A percentile compares a stretch with the other conserved stretches of the same genome.
phyloP scores from a whole-genome alignment of 805 yeast species.

The Komagataella phaffii region DNA sequence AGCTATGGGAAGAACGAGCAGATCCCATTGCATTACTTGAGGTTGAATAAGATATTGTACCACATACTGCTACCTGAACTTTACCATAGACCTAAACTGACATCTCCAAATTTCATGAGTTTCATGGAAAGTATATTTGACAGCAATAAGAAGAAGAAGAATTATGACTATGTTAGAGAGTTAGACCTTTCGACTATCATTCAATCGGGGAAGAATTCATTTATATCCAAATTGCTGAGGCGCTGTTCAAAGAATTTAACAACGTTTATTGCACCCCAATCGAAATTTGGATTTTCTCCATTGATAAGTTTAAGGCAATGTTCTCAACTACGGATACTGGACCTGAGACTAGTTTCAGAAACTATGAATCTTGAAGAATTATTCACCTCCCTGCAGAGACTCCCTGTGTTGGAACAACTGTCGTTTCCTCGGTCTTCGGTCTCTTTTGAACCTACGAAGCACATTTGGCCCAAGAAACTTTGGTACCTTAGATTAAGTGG shows the following conservation, averaged over 20 bases:
- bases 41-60: slow-evolving; percentile 53
- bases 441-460: slow-evolving; percentile 43
- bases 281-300: slow-evolving; percentile 89
- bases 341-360: slow-evolving; percentile 79
- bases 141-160: slow-evolving; percentile 27
- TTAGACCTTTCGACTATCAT: slow-evolving; percentile 70
- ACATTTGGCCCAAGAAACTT: slow-evolving; percentile 72
- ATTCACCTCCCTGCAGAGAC: slow-evolving; percentile 56
- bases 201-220: slow-evolving; percentile 88
- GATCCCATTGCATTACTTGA: slow-evolving; percentile 33
- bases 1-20: slow-evolving; percentile 13
- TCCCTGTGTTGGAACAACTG: slow-evolving; percentile 52
- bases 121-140: slow-evolving; percentile 60
- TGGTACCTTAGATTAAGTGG: slow-evolving; percentile 72
- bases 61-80: slow-evolving; percentile 45
- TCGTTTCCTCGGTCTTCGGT: slow-evolving; percentile 86
- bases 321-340: slow-evolving; percentile 45
- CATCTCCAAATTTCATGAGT: slow-evolving; percentile 50
- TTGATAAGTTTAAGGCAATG: slow-evolving; percentile 71
- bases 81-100: slow-evolving; percentile 49
- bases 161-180: slow-evolving; percentile 47
- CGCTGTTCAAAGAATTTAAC: slow-evolving; percentile 57
- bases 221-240: slow-evolving; percentile 68
- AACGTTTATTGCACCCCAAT: slow-evolving; percentile 80
- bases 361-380: slow-evolving; percentile 74